Conservation (phyloP, 2,329 filamentous ascomycete species). For the Byssochlamys sp. region DNA sequence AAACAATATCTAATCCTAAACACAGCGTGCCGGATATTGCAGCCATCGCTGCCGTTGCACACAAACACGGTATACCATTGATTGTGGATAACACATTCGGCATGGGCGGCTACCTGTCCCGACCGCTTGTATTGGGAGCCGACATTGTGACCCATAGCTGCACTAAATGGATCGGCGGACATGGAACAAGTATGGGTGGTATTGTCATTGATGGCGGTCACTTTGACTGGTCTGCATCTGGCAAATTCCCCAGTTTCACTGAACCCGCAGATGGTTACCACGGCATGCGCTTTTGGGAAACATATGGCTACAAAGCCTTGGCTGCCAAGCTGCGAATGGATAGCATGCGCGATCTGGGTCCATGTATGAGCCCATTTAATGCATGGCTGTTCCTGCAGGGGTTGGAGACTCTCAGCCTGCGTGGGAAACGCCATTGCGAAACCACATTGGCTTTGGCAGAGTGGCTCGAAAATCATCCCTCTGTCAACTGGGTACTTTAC, state of each 20-base stretch:
- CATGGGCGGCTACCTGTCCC: constrained; percentile 71
- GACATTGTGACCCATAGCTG: constrained; percentile 83
- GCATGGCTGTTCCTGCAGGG: constrained; percentile 79
- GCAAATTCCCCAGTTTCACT: constrained; percentile 74
- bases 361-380: constrained; percentile 69
- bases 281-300: constrained; percentile 83
- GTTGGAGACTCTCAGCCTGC: constrained; percentile 71
- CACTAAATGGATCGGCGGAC: constrained; percentile 87
- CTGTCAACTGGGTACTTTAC: constrained; percentile 82
- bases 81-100: constrained; percentile 78
- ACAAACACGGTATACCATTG: constrained; percentile 52
- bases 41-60: constrained; percentile 66
- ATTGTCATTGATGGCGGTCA: constrained; percentile 73
- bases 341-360: constrained; percentile 70
- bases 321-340: constrained; percentile 73
- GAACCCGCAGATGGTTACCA: constrained; percentile 81
- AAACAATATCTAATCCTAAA: constrained; percentile 78
- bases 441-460: constrained; percentile 68
- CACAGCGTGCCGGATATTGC: constrained; percentile 83
- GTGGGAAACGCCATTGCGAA: constrained; percentile 69
- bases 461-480: constrained; percentile 67
- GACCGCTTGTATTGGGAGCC: constrained; percentile 73
- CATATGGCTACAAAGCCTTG: constrained; percentile 70
- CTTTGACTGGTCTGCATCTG: constrained; percentile 77
- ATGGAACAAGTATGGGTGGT: constrained; percentile 76